These are phyloP conservation scores for Exophiala sp. DNA, from an alignment of 2,329 filamentous ascomycete genomes.

Conservation along the genomic window DNA sequence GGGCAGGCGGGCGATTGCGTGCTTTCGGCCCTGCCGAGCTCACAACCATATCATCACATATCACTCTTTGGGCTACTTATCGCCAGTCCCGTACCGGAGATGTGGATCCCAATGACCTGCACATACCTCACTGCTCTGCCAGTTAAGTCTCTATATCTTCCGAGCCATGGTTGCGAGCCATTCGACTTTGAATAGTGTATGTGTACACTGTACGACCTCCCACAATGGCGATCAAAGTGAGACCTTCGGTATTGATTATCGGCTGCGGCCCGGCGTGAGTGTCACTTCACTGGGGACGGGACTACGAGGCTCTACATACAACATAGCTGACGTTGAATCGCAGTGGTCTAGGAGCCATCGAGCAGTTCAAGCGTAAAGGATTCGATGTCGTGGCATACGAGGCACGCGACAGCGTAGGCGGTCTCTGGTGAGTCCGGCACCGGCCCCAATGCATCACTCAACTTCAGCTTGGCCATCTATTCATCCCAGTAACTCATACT, in stretches of 20 bases:
- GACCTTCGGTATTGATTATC: conserved; percentile 12
- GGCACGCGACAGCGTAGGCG: conserved; percentile 10
- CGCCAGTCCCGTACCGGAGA: too few species aligned
- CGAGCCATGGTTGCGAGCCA: too few species aligned
- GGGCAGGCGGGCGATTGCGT: conserved; percentile 6
- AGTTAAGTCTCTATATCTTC: too few species aligned
- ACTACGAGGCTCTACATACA: neutral
- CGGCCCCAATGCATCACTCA: conserved; percentile 3
- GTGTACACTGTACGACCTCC: neutral
- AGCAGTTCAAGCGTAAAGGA: conserved; percentile 12
- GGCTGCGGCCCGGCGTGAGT: conserved; percentile 12
- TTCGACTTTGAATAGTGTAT: too few species aligned
- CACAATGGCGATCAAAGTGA: conserved; percentile 7
- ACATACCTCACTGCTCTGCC: too few species aligned
- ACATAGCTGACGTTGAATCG: too few species aligned
- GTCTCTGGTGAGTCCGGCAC: conserved; percentile 7
- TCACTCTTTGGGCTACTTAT: too few species aligned
- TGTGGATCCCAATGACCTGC: too few species aligned
- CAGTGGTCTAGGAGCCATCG: conserved; percentile 11
- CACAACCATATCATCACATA: neutral
- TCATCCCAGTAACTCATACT: too few species aligned
- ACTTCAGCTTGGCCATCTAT: too few species aligned
- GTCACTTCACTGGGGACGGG: neutral
- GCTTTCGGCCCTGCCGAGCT: conserved; percentile 4
- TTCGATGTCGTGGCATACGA: conserved; percentile 12